A percentile compares a stretch with the other conserved stretches of the same genome.
Evolutionary conservation across 805 yeast genomes (phyloP).

Genomic region (Saccharomyces paradoxus): DNA sequence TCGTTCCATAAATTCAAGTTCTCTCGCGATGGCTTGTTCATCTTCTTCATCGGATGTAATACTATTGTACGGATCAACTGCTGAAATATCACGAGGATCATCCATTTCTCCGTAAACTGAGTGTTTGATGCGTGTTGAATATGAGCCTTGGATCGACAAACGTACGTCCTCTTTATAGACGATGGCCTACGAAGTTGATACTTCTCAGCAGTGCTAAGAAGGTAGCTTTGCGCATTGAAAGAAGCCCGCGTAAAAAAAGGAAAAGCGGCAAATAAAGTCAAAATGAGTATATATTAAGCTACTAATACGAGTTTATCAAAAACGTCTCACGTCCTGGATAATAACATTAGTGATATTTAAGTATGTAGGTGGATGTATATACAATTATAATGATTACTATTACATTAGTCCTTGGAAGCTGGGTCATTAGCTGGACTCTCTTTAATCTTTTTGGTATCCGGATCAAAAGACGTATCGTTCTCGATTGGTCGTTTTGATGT

Average conservation of each 20-base stretch:
- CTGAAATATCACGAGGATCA: constrained; percentile 24
- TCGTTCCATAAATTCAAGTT: constrained; percentile 22
- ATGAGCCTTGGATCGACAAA: background rate
- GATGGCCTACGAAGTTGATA: background rate
- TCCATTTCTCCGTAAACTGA: constrained; percentile 7
- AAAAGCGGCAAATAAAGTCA: background rate
- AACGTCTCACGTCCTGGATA: background rate
- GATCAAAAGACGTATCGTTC: background rate
- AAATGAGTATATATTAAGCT: background rate
- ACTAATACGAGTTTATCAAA: too few species aligned
- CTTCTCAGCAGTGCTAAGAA: background rate
- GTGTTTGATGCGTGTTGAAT: background rate
- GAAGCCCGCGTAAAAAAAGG: background rate
- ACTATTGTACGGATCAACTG: constrained; percentile 14
- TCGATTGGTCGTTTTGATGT: background rate
- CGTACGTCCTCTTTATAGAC: background rate
- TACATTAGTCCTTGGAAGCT: background rate
- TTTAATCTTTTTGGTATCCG: background rate
- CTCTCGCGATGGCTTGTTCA: constrained; percentile 12
- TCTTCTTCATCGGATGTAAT: constrained; percentile 21
- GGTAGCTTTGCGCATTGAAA: background rate
- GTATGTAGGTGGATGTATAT: background rate
- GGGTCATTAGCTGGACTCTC: background rate
- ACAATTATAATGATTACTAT: background rate
- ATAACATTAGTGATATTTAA: background rate